Percentiles rank a stretch among this genome's conserved stretches.
phyloP scores from a whole-genome alignment of 208 protist genomes.

The Leishmania tarentolae region DNA sequence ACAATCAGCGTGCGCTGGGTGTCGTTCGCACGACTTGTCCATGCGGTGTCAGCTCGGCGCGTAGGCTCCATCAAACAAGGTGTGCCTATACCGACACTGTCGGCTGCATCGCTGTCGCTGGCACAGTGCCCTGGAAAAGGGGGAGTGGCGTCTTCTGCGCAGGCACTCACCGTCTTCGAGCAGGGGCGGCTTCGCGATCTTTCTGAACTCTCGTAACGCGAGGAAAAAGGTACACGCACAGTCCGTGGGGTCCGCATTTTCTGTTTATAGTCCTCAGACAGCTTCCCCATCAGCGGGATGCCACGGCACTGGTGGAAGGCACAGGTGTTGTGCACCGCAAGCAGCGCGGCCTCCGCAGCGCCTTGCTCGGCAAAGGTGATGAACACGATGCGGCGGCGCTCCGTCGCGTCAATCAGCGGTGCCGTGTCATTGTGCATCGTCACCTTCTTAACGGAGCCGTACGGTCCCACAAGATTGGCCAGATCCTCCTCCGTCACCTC shows the following conservation, averaged over 20 bases:
- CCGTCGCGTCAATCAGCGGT: neutral
- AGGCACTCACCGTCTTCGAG: too few relatives aligned
- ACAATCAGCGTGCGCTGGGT: too few relatives aligned
- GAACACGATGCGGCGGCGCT: conserved; percentile 47
- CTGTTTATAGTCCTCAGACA: conserved; percentile 24
- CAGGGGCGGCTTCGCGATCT: too few relatives aligned
- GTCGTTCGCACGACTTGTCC: too few relatives aligned
- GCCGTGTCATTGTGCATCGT: conserved; percentile 39
- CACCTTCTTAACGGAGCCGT: conserved; percentile 33
- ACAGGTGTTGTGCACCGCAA: conserved; percentile 44
- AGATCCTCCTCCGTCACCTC: conserved; percentile 29
- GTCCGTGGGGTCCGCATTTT: conserved; percentile 14
- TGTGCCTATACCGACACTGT: too few relatives aligned
- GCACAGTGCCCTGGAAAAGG: too few relatives aligned
- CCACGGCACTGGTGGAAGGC: conserved; percentile 43
- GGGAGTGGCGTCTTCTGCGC: too few relatives aligned
- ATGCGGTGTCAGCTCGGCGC: too few relatives aligned
- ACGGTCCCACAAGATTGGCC: conserved; percentile 8
- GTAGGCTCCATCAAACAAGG: too few relatives aligned
- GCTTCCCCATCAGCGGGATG: conserved; percentile 38
- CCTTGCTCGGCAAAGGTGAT: conserved; percentile 44
- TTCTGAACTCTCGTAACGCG: too few relatives aligned
- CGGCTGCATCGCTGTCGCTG: too few relatives aligned
- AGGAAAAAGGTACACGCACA: neutral
- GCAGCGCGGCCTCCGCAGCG: conserved; percentile 36